Percentiles rank a stretch among this genome's conserved stretches.
phyloP scores from a whole-genome alignment of 306 rosid species.

The Begonia masoniana region DNA sequence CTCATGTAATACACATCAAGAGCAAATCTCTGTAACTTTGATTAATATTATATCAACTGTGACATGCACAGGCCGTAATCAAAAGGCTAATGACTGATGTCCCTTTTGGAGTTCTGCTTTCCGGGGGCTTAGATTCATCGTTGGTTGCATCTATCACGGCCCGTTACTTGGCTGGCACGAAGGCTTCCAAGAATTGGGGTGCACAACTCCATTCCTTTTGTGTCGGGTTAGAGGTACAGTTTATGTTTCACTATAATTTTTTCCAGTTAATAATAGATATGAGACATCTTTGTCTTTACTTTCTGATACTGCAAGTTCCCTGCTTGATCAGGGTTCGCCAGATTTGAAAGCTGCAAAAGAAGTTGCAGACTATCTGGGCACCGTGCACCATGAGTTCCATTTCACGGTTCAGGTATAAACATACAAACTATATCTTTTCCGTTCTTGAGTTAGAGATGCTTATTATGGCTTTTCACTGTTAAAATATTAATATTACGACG shows the following conservation, averaged over 20 bases:
- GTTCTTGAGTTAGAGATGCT: too few relatives aligned
- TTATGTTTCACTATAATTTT: too few relatives aligned
- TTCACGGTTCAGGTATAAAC: slow-evolving; percentile 76
- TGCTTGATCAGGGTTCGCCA: slow-evolving; percentile 70
- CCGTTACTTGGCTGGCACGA: slow-evolving; percentile 68
- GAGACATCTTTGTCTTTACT: too few relatives aligned
- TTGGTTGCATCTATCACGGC: slow-evolving; percentile 91
- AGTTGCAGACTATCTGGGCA: slow-evolving; percentile 86
- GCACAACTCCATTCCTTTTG: slow-evolving; percentile 87
- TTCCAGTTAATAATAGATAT: too few relatives aligned
- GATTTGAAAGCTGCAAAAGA: slow-evolving; percentile 93
- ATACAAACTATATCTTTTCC: background rate
- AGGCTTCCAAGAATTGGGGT: slow-evolving; percentile 92
- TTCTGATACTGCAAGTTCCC: too few relatives aligned
- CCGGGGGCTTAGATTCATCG: slow-evolving; percentile 90
- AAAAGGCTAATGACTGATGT: slow-evolving; percentile 97
- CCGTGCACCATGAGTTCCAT: slow-evolving; percentile 79
- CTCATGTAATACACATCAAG: too few relatives aligned
- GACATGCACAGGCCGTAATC: slow-evolving; percentile 57
- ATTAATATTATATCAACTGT: slow-evolving; percentile 6
- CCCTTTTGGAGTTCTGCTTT: slow-evolving; percentile 88
- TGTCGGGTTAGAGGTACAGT: slow-evolving; percentile 69
- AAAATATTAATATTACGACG: background rate
- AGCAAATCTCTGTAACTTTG: too few relatives aligned
- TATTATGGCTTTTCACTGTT: background rate